These are phyloP conservation scores for Brachypodium distachyon DNA, from an alignment of 202 grass and related monocot genomes.

Conservation along the genomic window DNA sequence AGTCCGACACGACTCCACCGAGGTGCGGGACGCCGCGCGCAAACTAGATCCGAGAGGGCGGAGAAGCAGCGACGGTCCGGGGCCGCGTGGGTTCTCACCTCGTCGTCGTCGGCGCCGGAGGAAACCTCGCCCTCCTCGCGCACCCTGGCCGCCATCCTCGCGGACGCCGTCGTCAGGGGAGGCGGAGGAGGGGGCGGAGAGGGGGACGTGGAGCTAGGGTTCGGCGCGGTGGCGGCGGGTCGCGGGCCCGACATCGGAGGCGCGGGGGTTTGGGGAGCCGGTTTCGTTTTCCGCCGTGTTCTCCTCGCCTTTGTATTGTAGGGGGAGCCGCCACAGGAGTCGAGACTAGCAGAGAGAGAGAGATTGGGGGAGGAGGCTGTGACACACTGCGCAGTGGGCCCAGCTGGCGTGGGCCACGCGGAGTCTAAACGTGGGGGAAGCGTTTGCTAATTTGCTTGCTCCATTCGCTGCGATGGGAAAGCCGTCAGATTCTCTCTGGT, in stretches of 20 bases:
- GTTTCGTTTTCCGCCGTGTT: slow-evolving; percentile 8
- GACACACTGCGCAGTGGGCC: slow-evolving; percentile 1
- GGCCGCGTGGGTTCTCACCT: slow-evolving; percentile 4
- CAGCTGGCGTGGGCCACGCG: neutral
- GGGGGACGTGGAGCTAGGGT: slow-evolving; percentile 19
- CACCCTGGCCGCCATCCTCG: slow-evolving; percentile 14
- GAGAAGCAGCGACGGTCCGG: neutral
- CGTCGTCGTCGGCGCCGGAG: slow-evolving; percentile 63
- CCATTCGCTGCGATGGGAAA: neutral
- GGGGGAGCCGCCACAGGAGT: neutral
- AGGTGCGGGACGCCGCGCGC: neutral
- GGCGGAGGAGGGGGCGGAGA: neutral
- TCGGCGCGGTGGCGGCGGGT: slow-evolving; percentile 5
- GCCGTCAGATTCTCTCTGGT: neutral
- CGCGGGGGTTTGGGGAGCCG: neutral
- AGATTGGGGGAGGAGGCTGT: neutral
- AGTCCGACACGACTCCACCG: neutral
- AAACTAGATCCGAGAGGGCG: slow-evolving; percentile 8
- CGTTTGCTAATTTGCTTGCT: neutral
- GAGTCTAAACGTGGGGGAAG: slow-evolving; percentile 1
- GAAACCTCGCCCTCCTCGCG: slow-evolving; percentile 85
- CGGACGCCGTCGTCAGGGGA: neutral
- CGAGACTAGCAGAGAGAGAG: neutral
- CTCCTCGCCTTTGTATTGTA: neutral
- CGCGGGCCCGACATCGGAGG: slow-evolving; percentile 21